Evolutionary conservation across 1,284 basidiomycete species (phyloP).

Genomic region (Termitomyces sp.): DNA sequence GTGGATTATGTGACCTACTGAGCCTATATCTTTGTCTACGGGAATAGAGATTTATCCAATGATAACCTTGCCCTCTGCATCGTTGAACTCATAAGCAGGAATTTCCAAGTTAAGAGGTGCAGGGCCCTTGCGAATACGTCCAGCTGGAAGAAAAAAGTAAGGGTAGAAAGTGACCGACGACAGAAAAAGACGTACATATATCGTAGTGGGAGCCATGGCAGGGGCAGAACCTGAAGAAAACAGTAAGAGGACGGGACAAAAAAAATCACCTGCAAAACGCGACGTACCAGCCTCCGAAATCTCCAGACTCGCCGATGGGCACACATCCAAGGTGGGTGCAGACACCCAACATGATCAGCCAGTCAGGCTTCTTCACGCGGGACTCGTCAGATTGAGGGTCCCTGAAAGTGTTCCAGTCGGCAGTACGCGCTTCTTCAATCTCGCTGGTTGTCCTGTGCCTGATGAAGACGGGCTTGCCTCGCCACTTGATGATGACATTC

Average conservation of each 20-base stretch:
- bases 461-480: constrained; percentile 99
- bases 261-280: neutral
- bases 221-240: constrained; percentile 73
- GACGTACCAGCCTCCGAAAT: constrained; percentile 91
- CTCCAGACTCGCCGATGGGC: constrained; percentile 96
- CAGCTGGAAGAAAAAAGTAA: constrained; percentile 48
- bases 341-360: constrained; percentile 96
- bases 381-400: constrained; percentile 91
- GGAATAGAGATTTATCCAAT: constrained; percentile 74
- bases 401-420: constrained; percentile 84
- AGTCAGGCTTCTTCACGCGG: constrained; percentile 92
- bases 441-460: constrained; percentile 91
- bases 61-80: constrained; percentile 83
- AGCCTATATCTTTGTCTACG: constrained; percentile 22
- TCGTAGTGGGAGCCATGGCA: constrained; percentile 99
- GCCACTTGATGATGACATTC: constrained; percentile 98
- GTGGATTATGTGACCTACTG: constrained; percentile 12
- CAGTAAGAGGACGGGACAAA: neutral
- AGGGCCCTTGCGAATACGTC: constrained; percentile 92
- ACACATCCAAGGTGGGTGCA: constrained; percentile 99
- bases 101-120: constrained; percentile 96
- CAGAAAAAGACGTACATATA: constrained; percentile 54
- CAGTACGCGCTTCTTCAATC: constrained; percentile 87
- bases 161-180: neutral
- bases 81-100: constrained; percentile 83